These are phyloP conservation scores for Aquilaria yunnanensis DNA, from an alignment of 345 rosid species.

Conservation along the genomic window DNA sequence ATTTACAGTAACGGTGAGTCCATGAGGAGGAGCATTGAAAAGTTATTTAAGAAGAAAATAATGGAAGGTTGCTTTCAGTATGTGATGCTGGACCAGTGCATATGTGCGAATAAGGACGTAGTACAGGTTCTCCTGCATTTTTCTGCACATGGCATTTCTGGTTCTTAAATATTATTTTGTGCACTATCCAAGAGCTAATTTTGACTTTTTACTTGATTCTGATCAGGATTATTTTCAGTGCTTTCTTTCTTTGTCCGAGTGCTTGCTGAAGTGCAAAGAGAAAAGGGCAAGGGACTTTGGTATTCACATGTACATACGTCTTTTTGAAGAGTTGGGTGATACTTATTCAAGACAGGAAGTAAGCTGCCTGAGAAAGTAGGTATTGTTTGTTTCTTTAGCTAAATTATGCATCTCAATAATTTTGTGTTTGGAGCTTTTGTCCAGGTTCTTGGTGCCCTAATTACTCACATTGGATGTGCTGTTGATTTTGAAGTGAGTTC, in stretches of 20 bases:
- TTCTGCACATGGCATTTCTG: slow-evolving; percentile 4
- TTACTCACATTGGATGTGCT: slow-evolving; percentile 84
- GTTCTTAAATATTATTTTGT: slow-evolving; percentile 7
- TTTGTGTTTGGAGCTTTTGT: slow-evolving; percentile 14
- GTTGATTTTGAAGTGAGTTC: slow-evolving; percentile 64
- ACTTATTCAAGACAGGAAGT: slow-evolving; percentile 76
- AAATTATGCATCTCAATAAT: neutral
- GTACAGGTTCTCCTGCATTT: slow-evolving; percentile 41
- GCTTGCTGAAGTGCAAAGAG: slow-evolving; percentile 70
- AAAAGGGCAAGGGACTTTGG: slow-evolving; percentile 70
- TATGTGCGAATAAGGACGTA: slow-evolving; percentile 56
- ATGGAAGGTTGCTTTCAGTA: slow-evolving; percentile 56
- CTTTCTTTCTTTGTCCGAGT: slow-evolving; percentile 68
- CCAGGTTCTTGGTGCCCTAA: slow-evolving; percentile 77
- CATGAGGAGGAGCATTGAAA: slow-evolving; percentile 45
- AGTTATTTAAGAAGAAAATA: slow-evolving; percentile 68
- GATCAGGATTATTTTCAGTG: slow-evolving; percentile 61
- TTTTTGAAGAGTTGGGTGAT: slow-evolving; percentile 65
- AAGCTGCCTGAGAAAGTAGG: slow-evolving; percentile 10
- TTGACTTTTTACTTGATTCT: slow-evolving; percentile 10
- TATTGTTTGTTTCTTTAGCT: neutral
- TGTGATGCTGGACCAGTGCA: slow-evolving; percentile 64
- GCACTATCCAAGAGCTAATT: slow-evolving; percentile 9
- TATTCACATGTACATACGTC: slow-evolving; percentile 40
- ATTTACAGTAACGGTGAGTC: slow-evolving; percentile 60